These are phyloP conservation scores for Saccharomycopsis selenospora DNA, from an alignment of 805 yeast genomes.

Conservation along the genomic window DNA sequence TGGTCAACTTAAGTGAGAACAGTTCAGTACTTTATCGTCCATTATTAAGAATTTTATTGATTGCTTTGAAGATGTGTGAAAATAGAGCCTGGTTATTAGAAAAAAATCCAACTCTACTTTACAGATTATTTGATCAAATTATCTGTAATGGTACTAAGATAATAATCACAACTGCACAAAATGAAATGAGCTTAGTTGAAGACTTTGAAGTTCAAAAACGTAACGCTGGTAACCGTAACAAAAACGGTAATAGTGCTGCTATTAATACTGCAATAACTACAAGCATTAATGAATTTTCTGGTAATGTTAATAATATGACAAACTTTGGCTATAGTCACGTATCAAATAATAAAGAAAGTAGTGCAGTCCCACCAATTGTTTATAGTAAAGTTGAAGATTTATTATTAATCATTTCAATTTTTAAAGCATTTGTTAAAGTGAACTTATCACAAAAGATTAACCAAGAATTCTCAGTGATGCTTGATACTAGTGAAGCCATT, in stretches of 20 bases:
- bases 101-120: slow-evolving; percentile 43
- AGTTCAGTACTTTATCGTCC: slow-evolving; percentile 46
- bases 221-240: too few relatives aligned
- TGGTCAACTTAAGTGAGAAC: slow-evolving; percentile 34
- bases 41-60: slow-evolving; percentile 49
- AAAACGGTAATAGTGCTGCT: too few relatives aligned
- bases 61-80: slow-evolving; percentile 39
- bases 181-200: slow-evolving; percentile 36
- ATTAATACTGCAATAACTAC: too few relatives aligned
- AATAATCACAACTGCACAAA: slow-evolving; percentile 50
- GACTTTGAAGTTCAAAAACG: background rate
- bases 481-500: slow-evolving; percentile 54
- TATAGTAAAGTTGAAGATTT: slow-evolving; percentile 57
- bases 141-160: slow-evolving; percentile 60
- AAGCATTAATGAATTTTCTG: background rate
- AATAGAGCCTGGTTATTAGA: slow-evolving; percentile 37
- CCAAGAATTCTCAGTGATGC: slow-evolving; percentile 41
- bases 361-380: slow-evolving; percentile 31
- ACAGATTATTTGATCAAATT: slow-evolving; percentile 53
- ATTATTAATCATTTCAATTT: slow-evolving; percentile 52
- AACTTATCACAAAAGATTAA: slow-evolving; percentile 43
- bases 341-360: slow-evolving; percentile 32
- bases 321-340: too few relatives aligned
- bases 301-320: background rate
- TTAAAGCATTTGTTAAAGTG: slow-evolving; percentile 48